A percentile compares a stretch with the other conserved stretches of the same genome.
phyloP scores from a whole-genome alignment of 2,329 filamentous ascomycete species.

The Fusarium foetens region DNA sequence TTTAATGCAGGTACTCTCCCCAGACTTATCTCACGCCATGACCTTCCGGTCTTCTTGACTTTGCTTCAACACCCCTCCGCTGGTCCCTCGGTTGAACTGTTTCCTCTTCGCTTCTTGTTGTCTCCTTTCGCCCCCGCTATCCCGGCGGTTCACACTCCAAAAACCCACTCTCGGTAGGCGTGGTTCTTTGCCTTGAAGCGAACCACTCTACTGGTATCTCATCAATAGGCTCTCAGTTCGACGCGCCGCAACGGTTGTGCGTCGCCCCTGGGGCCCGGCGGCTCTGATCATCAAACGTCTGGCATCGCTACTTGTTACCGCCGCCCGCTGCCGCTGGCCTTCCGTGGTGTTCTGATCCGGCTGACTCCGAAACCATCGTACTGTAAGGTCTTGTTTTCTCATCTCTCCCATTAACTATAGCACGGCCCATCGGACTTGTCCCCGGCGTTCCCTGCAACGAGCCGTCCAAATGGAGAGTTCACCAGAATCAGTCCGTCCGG shows the following conservation, averaged over 20 bases:
- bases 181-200: slow-evolving; percentile 43
- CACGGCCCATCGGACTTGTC: slow-evolving; percentile 28
- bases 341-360: slow-evolving; percentile 36
- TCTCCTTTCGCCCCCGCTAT: slow-evolving; percentile 43
- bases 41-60: slow-evolving; percentile 42
- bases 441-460: slow-evolving; percentile 25
- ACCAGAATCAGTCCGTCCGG: slow-evolving; percentile 41
- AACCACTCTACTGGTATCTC: slow-evolving; percentile 46
- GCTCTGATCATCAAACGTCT: slow-evolving; percentile 30
- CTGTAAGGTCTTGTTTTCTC: slow-evolving; percentile 39
- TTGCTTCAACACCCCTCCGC: slow-evolving; percentile 44
- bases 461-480: slow-evolving; percentile 41
- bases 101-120: slow-evolving; percentile 43
- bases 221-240: slow-evolving; percentile 35
- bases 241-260: slow-evolving; percentile 37
- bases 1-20: slow-evolving; percentile 47
- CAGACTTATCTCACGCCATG: slow-evolving; percentile 44
- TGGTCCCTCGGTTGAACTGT: slow-evolving; percentile 32
- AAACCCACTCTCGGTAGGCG: slow-evolving; percentile 43
- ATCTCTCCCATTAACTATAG: slow-evolving; percentile 31
- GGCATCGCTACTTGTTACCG: slow-evolving; percentile 29
- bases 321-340: slow-evolving; percentile 13
- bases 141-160: slow-evolving; percentile 38
- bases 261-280: slow-evolving; percentile 32
- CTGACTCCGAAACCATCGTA: slow-evolving; percentile 35